These are phyloP conservation scores for Cladobotryum protrusum DNA, from an alignment of 2,329 filamentous ascomycete species.

Conservation along the genomic window DNA sequence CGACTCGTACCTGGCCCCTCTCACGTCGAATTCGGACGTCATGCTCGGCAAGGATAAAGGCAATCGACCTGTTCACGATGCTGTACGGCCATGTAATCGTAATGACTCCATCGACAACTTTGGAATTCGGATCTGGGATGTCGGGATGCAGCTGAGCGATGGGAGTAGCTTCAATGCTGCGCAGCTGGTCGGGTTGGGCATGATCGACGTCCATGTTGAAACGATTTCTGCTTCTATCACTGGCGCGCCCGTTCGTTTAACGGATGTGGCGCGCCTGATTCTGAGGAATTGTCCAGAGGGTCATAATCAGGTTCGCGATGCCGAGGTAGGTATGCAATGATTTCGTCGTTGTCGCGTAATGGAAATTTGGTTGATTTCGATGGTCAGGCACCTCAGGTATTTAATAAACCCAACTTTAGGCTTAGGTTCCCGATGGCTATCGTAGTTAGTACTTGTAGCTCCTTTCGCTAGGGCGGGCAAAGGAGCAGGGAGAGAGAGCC, in stretches of 20 bases:
- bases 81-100: constrained; percentile 92
- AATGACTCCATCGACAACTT: constrained; percentile 61
- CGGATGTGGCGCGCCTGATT: constrained; percentile 5
- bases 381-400: not conserved
- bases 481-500: not conserved
- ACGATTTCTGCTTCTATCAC: not conserved
- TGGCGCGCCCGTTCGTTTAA: constrained; percentile 7
- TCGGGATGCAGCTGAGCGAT: constrained; percentile 52
- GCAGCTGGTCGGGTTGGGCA: constrained; percentile 18
- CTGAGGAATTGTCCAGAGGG: not conserved
- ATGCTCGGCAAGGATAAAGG: constrained; percentile 76
- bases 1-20: constrained; percentile 74
- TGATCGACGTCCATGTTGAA: constrained; percentile 22
- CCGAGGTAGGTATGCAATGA: not conserved
- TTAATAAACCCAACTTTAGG: too few relatives aligned
- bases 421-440: too few relatives aligned
- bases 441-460: too few relatives aligned
- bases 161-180: constrained; percentile 34
- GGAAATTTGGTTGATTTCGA: not conserved
- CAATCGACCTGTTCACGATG: constrained; percentile 64
- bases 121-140: constrained; percentile 33
- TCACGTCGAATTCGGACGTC: constrained; percentile 73
- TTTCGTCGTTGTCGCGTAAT: not conserved
- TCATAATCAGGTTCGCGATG: constrained; percentile 2
- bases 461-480: too few relatives aligned